Conservation (phyloP, 2,329 filamentous ascomycete species). For the Diaporthe longicolla region DNA sequence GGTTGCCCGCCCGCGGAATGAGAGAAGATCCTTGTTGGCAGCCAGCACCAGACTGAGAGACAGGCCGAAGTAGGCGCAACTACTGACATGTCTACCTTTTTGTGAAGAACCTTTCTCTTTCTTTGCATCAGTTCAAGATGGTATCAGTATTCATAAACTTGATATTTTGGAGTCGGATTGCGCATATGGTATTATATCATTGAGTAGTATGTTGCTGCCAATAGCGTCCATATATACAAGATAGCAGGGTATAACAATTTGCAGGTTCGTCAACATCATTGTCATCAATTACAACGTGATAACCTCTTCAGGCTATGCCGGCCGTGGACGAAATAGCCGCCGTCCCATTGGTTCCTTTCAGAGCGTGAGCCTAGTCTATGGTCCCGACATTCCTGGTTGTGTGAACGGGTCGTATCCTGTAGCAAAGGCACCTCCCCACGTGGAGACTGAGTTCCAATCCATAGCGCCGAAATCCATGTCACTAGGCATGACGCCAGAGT, state of each 20-base stretch:
- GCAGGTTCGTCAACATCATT: not conserved
- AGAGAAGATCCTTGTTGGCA: not conserved
- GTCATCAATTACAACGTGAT: not conserved
- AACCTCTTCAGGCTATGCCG: not conserved
- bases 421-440: conserved; percentile 53
- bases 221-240: not conserved
- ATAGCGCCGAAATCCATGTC: conserved; percentile 54
- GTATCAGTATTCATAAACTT: not conserved
- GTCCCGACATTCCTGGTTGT: conserved; percentile 28
- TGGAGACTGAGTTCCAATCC: conserved; percentile 62
- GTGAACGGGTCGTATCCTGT: conserved; percentile 11
- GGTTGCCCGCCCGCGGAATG: not conserved
- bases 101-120: not conserved
- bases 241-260: conserved; percentile 11
- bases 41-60: not conserved
- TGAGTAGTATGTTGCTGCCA: not conserved
- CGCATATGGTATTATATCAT: not conserved
- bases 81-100: no score
- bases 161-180: not conserved
- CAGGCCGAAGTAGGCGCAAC: not conserved
- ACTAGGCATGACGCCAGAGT: conserved; percentile 45
- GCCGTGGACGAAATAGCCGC: not conserved
- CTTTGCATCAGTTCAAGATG: no score
- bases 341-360: not conserved
- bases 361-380: conserved; percentile 26